Base-by-base conservation (phyloP, 805 yeast species). In the Kluyveromyces lactis region DNA sequence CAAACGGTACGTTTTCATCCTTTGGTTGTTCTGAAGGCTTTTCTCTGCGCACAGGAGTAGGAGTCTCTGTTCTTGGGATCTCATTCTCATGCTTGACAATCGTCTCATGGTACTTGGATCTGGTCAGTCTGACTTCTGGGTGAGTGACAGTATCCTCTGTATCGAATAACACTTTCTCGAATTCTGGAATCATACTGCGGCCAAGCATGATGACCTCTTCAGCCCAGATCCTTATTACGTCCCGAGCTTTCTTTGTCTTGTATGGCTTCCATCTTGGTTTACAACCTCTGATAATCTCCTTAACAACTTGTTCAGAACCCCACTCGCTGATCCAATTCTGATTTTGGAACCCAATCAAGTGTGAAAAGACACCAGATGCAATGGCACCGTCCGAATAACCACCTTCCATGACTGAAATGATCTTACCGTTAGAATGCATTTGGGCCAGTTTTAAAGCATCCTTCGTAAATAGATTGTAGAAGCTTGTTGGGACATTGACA, bases 331-430 rank as follows among this genome's bases (percentile, higher is more conserved):
- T 70, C 86, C 86, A 81, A 15, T 56, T 56, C 38, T 67, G 64
- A 39, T 65, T 64, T 37, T 79, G 81, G 38, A 85, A 56, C 0
- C 94, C 95, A 28, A 81, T 73, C 40, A 85, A 61, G 55, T 85
- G 94, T 4, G 92, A 74, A 53, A 83, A 81, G 0, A 81, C 77
- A 10, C 95, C 95, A 1, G 92, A 81, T 1, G 79, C 61, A 13
- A 85, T 67, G 0, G 95, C 95, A 3, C 82, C 81, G 51, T 84
- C 87, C 0, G 92, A 80, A 55, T 85, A 85, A 1, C 95, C 95
- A 18, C 95, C 95, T 62, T 85, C 95, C 46, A 85, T 60, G 17
- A 85, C 58, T 1, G 94, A 82, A 0, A 85, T 47, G 0, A 84
- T 64, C 42, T 74, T 75, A 9, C 89, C 83, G 9, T 69, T 60